Evolutionary conservation across 257 asterid species (phyloP).

Genomic region (Henckelia pumila): DNA sequence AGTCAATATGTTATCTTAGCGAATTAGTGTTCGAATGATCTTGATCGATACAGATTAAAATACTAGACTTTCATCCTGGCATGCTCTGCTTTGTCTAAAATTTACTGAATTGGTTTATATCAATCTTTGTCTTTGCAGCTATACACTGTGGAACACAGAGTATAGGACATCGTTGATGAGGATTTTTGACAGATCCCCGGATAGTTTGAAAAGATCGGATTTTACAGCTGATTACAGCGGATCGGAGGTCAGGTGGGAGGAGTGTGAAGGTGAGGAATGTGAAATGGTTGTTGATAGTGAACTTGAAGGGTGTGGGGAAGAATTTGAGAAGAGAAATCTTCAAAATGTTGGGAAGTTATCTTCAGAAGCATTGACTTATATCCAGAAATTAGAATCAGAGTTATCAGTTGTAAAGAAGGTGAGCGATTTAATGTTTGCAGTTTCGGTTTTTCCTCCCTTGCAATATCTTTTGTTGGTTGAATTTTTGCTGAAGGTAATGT

Average conservation of each 20-base stretch:
- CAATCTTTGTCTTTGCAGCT: slow-evolving; percentile 42
- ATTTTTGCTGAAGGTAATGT: neutral
- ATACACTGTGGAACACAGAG: slow-evolving; percentile 98
- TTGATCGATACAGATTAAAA: neutral
- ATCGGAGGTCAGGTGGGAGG: slow-evolving; percentile 47
- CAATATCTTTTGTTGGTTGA: neutral
- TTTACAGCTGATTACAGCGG: slow-evolving; percentile 29
- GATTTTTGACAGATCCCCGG: slow-evolving; percentile 59
- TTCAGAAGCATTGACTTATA: slow-evolving; percentile 55
- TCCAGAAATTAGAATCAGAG: slow-evolving; percentile 70
- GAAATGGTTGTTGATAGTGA: slow-evolving; percentile 33
- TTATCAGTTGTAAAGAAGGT: slow-evolving; percentile 72
- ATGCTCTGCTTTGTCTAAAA: neutral
- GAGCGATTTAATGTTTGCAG: slow-evolving; percentile 14
- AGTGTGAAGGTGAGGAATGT: slow-evolving; percentile 30
- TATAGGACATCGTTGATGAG: slow-evolving; percentile 83
- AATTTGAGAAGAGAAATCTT: slow-evolving; percentile 30
- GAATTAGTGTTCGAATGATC: neutral
- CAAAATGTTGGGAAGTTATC: slow-evolving; percentile 51
- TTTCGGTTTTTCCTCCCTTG: slow-evolving; percentile 9
- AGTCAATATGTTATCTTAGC: neutral
- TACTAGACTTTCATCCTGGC: neutral
- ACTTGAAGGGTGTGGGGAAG: slow-evolving; percentile 32
- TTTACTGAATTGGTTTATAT: slow-evolving; percentile 7
- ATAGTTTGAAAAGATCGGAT: slow-evolving; percentile 26